phyloP scores from a whole-genome alignment of 495 filamentous ascomycete genomes.

The Penicillium verhagenii region DNA sequence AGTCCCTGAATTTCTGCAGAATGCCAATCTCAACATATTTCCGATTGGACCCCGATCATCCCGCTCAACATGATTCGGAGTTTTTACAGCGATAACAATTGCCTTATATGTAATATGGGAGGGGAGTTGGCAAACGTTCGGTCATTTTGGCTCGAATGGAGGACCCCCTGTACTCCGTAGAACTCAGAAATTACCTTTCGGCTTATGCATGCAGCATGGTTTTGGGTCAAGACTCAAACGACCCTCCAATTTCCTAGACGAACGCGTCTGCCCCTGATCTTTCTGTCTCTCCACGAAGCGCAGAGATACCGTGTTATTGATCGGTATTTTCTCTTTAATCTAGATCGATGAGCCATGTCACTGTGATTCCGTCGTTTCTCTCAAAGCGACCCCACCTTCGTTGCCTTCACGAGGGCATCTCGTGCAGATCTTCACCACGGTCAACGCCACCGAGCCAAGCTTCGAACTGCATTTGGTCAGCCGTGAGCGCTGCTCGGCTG shows the following conservation, averaged over 20 bases:
- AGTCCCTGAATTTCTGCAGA: constrained; percentile 17
- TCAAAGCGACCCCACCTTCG: constrained; percentile 20
- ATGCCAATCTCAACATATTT: constrained; percentile 19
- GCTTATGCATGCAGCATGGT: too few relatives aligned
- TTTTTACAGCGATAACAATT: too few relatives aligned
- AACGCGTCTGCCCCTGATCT: too few relatives aligned
- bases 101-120: too few relatives aligned
- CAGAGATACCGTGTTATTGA: constrained; percentile 11
- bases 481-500: constrained; percentile 3
- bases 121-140: too few relatives aligned
- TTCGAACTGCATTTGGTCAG: constrained; percentile 6
- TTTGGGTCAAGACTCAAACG: too few relatives aligned
- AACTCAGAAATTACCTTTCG: too few relatives aligned
- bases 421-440: constrained; percentile 20
- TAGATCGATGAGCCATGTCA: constrained; percentile 9
- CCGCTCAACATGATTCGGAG: not conserved
- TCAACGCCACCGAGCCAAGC: constrained; percentile 12
- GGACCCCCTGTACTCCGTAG: too few relatives aligned
- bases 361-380: constrained; percentile 16
- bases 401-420: constrained; percentile 17
- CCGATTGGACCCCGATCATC: constrained; percentile 6
- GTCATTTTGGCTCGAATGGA: too few relatives aligned
- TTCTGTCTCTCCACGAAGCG: too few relatives aligned
- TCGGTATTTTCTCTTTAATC: constrained; percentile 7
- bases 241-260: too few relatives aligned